These are phyloP conservation scores for Cairneyella variabilis DNA, from an alignment of 495 filamentous ascomycete genomes.

Conservation along the genomic window DNA sequence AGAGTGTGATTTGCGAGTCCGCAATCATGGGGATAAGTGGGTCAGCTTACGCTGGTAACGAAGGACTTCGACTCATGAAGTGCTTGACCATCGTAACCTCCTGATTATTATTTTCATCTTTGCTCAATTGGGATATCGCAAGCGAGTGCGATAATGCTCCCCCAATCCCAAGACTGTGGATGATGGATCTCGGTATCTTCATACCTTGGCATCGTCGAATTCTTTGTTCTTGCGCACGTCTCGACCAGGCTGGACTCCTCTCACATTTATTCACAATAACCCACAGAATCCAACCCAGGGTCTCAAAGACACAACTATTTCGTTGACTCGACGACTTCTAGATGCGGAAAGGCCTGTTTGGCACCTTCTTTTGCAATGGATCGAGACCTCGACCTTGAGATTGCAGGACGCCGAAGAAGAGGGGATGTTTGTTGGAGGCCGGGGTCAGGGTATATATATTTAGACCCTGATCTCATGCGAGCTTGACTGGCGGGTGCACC, in stretches of 20 bases:
- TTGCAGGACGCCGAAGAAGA: background rate
- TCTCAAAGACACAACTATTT: no score
- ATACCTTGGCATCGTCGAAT: background rate
- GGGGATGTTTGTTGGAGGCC: background rate
- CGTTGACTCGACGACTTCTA: background rate
- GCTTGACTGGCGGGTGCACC: slow-evolving; percentile 14
- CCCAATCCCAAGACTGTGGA: slow-evolving; percentile 17
- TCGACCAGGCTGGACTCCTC: background rate
- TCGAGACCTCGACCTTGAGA: background rate
- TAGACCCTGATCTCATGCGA: slow-evolving; percentile 10
- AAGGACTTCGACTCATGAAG: no score
- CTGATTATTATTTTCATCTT: no score
- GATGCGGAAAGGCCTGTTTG: background rate
- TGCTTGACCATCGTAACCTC: no score
- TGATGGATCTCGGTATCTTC: slow-evolving; percentile 9
- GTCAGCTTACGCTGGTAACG: background rate
- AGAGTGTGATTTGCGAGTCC: background rate
- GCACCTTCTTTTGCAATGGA: background rate
- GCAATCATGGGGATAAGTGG: background rate
- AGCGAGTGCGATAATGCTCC: slow-evolving; percentile 12
- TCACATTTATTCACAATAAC: background rate
- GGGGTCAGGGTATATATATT: background rate
- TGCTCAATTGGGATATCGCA: slow-evolving; percentile 15
- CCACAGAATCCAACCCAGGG: background rate
- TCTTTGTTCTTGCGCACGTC: background rate